phyloP scores from a whole-genome alignment of 2,329 filamentous ascomycete genomes.

The Mollisia scopiformis region DNA sequence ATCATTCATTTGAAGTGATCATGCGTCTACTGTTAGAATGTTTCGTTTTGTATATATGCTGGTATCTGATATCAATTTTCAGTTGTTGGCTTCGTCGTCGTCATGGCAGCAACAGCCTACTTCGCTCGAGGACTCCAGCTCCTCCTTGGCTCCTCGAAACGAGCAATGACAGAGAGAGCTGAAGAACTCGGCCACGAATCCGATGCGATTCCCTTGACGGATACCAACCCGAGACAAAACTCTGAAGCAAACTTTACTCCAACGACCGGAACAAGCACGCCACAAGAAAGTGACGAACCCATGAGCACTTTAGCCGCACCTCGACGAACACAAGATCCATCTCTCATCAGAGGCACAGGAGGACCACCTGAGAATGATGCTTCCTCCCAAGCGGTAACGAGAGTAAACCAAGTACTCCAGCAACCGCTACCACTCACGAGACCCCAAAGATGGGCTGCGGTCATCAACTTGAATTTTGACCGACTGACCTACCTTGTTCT shows the following conservation, averaged over 20 bases:
- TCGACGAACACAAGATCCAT: constrained; percentile 33
- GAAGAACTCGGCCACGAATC: constrained; percentile 51
- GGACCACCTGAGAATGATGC: constrained; percentile 29
- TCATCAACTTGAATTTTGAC: constrained; percentile 50
- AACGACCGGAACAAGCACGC: constrained; percentile 13
- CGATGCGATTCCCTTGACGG: constrained; percentile 52
- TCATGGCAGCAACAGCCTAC: constrained; percentile 56
- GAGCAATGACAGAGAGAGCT: constrained; percentile 51
- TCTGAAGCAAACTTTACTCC: constrained; percentile 18
- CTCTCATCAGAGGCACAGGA: constrained; percentile 32
- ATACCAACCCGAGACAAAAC: constrained; percentile 26
- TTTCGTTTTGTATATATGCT: too few species aligned
- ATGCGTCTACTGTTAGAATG: too few species aligned
- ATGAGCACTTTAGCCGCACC: constrained; percentile 20
- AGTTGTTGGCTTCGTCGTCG: constrained; percentile 45
- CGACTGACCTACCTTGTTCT: constrained; percentile 46
- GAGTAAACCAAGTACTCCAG: constrained; percentile 38
- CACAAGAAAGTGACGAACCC: constrained; percentile 6
- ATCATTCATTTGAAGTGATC: too few species aligned
- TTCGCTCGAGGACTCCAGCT: constrained; percentile 57
- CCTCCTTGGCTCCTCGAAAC: constrained; percentile 53
- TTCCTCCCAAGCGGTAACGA: neutral
- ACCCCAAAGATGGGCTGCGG: constrained; percentile 52
- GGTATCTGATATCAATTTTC: neutral
- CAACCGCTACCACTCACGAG: constrained; percentile 47